Conservation (phyloP, 192 early-diverging fungal genomes). For the Rhizophlyctis rosea region DNA sequence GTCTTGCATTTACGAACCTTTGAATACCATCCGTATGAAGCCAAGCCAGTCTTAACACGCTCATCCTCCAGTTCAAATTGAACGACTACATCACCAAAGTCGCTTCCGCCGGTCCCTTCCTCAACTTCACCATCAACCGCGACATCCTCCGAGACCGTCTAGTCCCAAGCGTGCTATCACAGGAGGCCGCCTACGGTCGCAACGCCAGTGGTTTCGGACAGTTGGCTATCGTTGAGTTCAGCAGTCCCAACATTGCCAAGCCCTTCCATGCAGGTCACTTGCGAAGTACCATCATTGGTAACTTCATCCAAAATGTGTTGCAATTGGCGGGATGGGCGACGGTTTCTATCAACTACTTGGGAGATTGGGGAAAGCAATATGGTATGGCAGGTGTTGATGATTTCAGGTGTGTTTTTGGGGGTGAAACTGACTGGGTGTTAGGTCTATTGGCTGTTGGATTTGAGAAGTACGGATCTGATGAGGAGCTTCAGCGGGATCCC, state of each 20-base stretch:
- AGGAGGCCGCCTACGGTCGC: constrained; percentile 15
- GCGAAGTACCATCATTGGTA: constrained; percentile 96
- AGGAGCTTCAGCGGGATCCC: constrained; percentile 72
- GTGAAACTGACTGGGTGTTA: constrained; percentile 25
- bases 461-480: constrained; percentile 75
- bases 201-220: constrained; percentile 27
- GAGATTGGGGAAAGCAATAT: constrained; percentile 99
- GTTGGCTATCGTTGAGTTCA: constrained; percentile 81
- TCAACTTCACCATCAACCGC: constrained; percentile 33
- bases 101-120: constrained; percentile 19
- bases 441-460: constrained; percentile 89
- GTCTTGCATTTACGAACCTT: neutral
- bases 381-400: constrained; percentile 49
- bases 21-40: neutral
- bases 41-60: too few relatives aligned
- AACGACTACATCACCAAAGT: constrained; percentile 21
- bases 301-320: constrained; percentile 81
- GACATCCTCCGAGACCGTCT: constrained; percentile 7
- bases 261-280: constrained; percentile 98
- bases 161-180: constrained; percentile 17
- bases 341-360: constrained; percentile 94
- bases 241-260: constrained; percentile 97
- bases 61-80: constrained; percentile 21
- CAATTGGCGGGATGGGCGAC: constrained; percentile 85
- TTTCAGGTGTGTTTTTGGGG: neutral